phyloP scores from a whole-genome alignment of 2,329 filamentous ascomycete species.

The Aspergillus phoenicis region DNA sequence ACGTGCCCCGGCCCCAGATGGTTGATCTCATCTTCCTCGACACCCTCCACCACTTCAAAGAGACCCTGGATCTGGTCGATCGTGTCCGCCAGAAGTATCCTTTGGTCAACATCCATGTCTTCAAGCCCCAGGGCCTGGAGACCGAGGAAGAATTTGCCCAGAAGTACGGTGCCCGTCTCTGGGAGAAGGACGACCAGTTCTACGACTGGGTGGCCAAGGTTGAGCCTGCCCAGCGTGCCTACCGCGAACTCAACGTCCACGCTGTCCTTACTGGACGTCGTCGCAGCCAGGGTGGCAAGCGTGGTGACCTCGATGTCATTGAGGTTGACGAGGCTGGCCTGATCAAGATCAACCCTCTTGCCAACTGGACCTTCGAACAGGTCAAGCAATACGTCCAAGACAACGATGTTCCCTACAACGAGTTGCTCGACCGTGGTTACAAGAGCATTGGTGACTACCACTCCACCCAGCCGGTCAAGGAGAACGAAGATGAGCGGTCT shows the following conservation, averaged over 20 bases:
- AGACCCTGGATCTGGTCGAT: slow-evolving; percentile 74
- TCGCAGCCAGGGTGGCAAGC: slow-evolving; percentile 88
- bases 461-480: slow-evolving; percentile 85
- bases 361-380: slow-evolving; percentile 89
- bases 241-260: slow-evolving; percentile 80
- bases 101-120: slow-evolving; percentile 79
- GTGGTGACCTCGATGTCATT: slow-evolving; percentile 85
- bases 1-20: slow-evolving; percentile 51
- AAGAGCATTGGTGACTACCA: slow-evolving; percentile 99
- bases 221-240: slow-evolving; percentile 90
- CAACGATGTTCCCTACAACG: slow-evolving; percentile 91
- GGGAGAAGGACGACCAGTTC: slow-evolving; percentile 81
- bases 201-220: slow-evolving; percentile 99
- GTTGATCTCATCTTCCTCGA: slow-evolving; percentile 72
- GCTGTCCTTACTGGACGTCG: slow-evolving; percentile 91
- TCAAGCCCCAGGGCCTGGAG: slow-evolving; percentile 77
- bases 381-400: slow-evolving; percentile 85
- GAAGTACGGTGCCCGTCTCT: slow-evolving; percentile 79
- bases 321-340: slow-evolving; percentile 89
- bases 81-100: slow-evolving; percentile 76
- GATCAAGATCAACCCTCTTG: slow-evolving; percentile 96
- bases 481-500: slow-evolving; percentile 92
- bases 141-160: slow-evolving; percentile 76
- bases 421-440: slow-evolving; percentile 88
- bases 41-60: slow-evolving; percentile 78